Conservation (phyloP, 148 eudicot genomes). For the Rhododendron simsii region DNA sequence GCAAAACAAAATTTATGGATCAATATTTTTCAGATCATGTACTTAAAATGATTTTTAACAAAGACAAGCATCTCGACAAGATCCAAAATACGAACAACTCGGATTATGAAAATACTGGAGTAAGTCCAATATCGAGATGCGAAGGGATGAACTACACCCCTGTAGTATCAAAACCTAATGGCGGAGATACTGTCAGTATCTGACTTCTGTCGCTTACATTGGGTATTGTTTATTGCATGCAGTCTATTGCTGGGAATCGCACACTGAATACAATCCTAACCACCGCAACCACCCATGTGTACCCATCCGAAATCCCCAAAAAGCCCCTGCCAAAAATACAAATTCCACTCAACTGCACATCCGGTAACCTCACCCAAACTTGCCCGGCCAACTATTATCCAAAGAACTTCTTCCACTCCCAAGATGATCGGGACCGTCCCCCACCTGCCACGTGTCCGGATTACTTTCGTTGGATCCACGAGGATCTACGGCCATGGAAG, state of each 20-base stretch:
- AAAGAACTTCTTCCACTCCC: slow-evolving; percentile 10
- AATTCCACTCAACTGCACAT: slow-evolving; percentile 45
- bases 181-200: too few species aligned
- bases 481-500: slow-evolving; percentile 75
- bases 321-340: slow-evolving; percentile 26
- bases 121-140: too few species aligned
- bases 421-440: slow-evolving; percentile 25
- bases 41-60: too few species aligned
- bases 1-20: too few species aligned
- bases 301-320: slow-evolving; percentile 5
- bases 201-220: too few species aligned
- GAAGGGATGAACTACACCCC: too few species aligned
- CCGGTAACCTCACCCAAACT: slow-evolving; percentile 33
- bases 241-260: slow-evolving; percentile 36
- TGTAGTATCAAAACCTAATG: too few species aligned
- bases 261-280: slow-evolving; percentile 20
- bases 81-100: too few species aligned
- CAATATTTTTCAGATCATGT: too few species aligned
- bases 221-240: slow-evolving; percentile 11
- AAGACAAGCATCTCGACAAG: too few species aligned
- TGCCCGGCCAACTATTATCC: slow-evolving; percentile 68
- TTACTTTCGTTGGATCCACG: slow-evolving; percentile 77
- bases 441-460: slow-evolving; percentile 56
- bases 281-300: not conserved
- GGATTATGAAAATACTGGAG: too few species aligned